Percentiles rank a stretch among this genome's conserved stretches.
These are phyloP conservation scores for Suillus brevipes DNA, from an alignment of 768 basidiomycete species.

Conservation along the genomic window DNA sequence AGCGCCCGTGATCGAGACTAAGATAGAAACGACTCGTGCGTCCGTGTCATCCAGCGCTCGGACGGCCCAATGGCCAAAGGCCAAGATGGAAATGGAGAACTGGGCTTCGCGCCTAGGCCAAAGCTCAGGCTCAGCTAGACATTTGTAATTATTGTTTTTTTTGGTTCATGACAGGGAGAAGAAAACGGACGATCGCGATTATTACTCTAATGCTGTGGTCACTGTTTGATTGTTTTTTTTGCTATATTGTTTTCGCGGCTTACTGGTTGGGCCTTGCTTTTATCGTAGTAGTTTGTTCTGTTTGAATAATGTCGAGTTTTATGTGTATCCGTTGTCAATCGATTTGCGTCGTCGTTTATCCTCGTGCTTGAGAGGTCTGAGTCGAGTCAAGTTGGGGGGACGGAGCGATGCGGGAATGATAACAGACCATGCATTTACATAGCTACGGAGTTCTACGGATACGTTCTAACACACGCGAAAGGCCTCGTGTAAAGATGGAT, in stretches of 20 bases:
- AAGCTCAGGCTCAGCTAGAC: slow-evolving; percentile 31
- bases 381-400: not conserved
- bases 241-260: slow-evolving; percentile 5
- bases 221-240: not conserved
- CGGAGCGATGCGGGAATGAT: not conserved
- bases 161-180: not conserved
- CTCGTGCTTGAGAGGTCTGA: not conserved
- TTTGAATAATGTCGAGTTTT: not conserved
- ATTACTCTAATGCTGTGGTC: slow-evolving; percentile 3
- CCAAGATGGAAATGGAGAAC: slow-evolving; percentile 32
- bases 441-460: not conserved
- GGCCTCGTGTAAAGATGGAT: not conserved
- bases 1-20: slow-evolving; percentile 5
- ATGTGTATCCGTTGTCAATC: not conserved
- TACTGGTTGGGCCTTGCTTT: slow-evolving; percentile 1
- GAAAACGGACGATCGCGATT: not conserved
- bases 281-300: slow-evolving; percentile 1
- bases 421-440: not conserved
- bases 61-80: slow-evolving; percentile 33
- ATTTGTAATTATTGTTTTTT: slow-evolving; percentile 25
- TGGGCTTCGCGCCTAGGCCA: slow-evolving; percentile 32
- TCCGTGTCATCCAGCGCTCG: slow-evolving; percentile 29
- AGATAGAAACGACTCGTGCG: slow-evolving; percentile 21
- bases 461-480: not conserved
- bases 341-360: not conserved